Conservation (phyloP, 2,329 filamentous ascomycete species). For the Calonectria fujianensis region DNA sequence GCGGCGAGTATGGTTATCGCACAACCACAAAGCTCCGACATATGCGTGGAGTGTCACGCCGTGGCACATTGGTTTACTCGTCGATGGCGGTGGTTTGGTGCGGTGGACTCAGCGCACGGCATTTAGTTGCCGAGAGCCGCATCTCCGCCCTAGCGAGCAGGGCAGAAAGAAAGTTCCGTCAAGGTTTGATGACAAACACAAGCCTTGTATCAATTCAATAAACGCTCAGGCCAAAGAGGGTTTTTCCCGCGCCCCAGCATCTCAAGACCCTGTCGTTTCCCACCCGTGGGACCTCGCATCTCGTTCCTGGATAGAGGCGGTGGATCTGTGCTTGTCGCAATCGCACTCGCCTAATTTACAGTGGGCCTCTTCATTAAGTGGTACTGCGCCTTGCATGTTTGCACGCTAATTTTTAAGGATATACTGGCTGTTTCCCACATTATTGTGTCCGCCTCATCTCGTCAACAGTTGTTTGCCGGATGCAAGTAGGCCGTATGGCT, state of each 20-base stretch:
- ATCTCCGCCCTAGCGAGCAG: not conserved
- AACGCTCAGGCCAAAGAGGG: not conserved
- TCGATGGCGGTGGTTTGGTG: not conserved
- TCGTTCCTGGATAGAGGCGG: no score
- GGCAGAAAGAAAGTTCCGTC: no score
- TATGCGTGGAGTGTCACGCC: no score
- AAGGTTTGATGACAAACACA: no score
- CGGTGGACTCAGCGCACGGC: not conserved
- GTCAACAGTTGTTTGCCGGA: no score
- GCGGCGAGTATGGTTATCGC: not conserved
- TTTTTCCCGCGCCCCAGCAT: not conserved
- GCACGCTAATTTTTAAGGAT: not conserved
- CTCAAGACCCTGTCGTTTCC: no score
- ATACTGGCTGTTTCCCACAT: conserved; percentile 7
- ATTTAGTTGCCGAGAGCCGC: not conserved
- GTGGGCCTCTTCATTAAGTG: not conserved
- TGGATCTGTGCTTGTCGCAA: not conserved
- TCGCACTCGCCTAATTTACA: conserved; percentile 12
- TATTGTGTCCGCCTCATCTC: not conserved
- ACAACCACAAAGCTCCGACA: not conserved
- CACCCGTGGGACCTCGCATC: not conserved
- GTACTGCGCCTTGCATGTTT: not conserved
- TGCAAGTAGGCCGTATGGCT: no score
- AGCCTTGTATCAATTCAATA: not conserved
- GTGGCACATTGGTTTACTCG: not conserved